These are phyloP conservation scores for Basipetospora chlamydospora DNA, from an alignment of 2,329 filamentous ascomycete genomes.

Conservation along the genomic window DNA sequence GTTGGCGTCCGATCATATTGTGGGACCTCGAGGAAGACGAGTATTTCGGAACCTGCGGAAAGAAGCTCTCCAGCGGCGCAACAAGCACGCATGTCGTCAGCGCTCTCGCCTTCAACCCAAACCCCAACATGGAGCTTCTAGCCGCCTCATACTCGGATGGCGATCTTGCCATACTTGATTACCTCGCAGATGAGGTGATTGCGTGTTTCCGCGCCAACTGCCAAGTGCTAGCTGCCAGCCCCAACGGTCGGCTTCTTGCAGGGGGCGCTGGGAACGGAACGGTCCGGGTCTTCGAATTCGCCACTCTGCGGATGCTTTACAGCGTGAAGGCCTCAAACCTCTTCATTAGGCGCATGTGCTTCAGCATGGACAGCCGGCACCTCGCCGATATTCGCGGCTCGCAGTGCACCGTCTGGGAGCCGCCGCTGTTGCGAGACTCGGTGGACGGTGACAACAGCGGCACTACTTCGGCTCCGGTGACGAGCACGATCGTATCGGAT, in stretches of 20 bases:
- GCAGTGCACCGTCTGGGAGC: constrained; percentile 23
- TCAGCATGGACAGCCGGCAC: constrained; percentile 16
- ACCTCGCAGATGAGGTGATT: constrained; percentile 8
- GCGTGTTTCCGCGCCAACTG: constrained; percentile 14
- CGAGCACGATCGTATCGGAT: background rate
- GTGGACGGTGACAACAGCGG: constrained; percentile 14
- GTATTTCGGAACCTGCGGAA: constrained; percentile 19
- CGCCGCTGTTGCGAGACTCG: constrained; percentile 13
- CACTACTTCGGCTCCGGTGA: constrained; percentile 8
- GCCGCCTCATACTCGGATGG: background rate
- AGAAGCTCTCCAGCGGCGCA: constrained; percentile 15
- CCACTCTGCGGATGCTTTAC: background rate
- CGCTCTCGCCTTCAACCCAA: constrained; percentile 20
- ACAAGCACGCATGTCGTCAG: constrained; percentile 15
- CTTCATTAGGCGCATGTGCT: constrained; percentile 10
- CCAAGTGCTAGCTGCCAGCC: constrained; percentile 16
- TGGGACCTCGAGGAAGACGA: constrained; percentile 19
- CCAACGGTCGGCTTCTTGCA: constrained; percentile 16
- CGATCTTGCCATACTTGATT: background rate
- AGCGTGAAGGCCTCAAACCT: background rate
- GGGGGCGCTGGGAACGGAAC: constrained; percentile 8
- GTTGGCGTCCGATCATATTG: constrained; percentile 16
- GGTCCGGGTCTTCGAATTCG: background rate
- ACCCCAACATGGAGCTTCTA: constrained; percentile 8
- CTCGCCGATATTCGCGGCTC: constrained; percentile 19